These are phyloP conservation scores for Neofusicoccum parvum DNA, from an alignment of 2,329 filamentous ascomycete species.

Conservation along the genomic window DNA sequence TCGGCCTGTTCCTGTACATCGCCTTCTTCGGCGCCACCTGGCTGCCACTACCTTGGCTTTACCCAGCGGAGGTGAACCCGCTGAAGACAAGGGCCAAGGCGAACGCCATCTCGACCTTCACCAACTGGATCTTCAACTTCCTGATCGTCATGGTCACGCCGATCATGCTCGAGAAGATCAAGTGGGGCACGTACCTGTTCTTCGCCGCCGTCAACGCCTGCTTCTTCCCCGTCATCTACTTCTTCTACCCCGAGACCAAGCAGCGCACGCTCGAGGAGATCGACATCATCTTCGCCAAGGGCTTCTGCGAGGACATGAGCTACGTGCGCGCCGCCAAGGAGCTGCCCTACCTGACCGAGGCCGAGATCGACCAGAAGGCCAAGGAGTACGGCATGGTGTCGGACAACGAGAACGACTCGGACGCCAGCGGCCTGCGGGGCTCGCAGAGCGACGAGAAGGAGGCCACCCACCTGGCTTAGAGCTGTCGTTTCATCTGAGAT, in stretches of 20 bases:
- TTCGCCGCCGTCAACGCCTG: constrained; percentile 26
- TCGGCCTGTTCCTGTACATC: constrained; percentile 70
- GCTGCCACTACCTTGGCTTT: constrained; percentile 63
- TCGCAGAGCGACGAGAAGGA: constrained; percentile 8
- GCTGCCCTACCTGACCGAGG: constrained; percentile 55
- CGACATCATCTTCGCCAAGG: constrained; percentile 51
- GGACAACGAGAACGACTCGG: constrained; percentile 21
- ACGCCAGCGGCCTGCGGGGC: constrained; percentile 10
- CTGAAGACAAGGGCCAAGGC: constrained; percentile 59
- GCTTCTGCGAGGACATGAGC: constrained; percentile 59
- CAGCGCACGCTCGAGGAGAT: constrained; percentile 56
- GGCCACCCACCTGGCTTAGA: not conserved
- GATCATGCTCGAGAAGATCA: constrained; percentile 37
- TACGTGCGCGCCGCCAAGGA: constrained; percentile 62
- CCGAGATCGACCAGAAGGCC: constrained; percentile 56
- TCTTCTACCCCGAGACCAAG: constrained; percentile 57
- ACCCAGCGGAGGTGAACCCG: constrained; percentile 54
- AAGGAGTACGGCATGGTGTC: constrained; percentile 37
- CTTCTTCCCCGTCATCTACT: constrained; percentile 48
- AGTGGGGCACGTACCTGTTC: constrained; percentile 27
- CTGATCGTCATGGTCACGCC: constrained; percentile 45
- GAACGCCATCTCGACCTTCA: constrained; percentile 56
- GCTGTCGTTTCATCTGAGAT: not conserved
- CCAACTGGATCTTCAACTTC: constrained; percentile 49
- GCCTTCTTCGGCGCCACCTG: constrained; percentile 68